Conservation (phyloP, 2,329 filamentous ascomycete genomes). For the Dothistroma septosporum region DNA sequence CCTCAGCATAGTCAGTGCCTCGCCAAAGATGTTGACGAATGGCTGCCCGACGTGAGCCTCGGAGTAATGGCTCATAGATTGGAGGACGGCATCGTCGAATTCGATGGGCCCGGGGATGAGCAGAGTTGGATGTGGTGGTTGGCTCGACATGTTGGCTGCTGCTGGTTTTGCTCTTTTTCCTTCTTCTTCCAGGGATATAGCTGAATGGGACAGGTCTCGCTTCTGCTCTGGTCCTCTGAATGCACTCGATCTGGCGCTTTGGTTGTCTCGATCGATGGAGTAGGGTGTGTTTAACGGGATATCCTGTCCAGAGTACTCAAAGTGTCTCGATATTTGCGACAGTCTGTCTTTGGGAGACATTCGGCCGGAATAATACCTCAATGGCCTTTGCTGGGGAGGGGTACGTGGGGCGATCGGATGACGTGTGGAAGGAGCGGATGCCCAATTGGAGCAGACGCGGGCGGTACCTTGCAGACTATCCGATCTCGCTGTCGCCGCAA, state of each 20-base stretch:
- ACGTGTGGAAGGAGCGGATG: conserved; percentile 9
- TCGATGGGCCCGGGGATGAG: conserved; percentile 97
- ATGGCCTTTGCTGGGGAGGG: conserved; percentile 25
- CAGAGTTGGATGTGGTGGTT: conserved; percentile 65
- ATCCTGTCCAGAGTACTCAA: conserved; percentile 50
- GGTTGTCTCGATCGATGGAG: conserved; percentile 54
- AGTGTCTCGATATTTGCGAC: conserved; percentile 58
- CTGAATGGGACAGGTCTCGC: conserved; percentile 26
- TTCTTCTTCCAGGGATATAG: conserved; percentile 25
- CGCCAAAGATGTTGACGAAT: conserved; percentile 87
- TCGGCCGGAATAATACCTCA: conserved; percentile 15
- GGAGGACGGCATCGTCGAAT: conserved; percentile 93
- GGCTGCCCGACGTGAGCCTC: conserved; percentile 89
- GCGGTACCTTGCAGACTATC: conserved; percentile 7
- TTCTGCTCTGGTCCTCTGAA: conserved; percentile 25
- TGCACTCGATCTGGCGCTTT: conserved; percentile 33
- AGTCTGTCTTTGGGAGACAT: conserved; percentile 44
- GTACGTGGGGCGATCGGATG: conserved; percentile 12
- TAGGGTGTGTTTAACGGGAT: conserved; percentile 61
- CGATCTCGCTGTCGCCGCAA: conserved; percentile 3
- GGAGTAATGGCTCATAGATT: conserved; percentile 92
- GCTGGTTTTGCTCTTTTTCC: conserved; percentile 23
- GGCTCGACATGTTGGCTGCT: conserved; percentile 51
- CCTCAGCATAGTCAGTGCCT: conserved; percentile 80
- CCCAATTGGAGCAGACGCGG: conserved; percentile 11